A percentile compares a stretch with the other conserved stretches of the same genome.
Conservation (phyloP, 306 rosid species). For the Casuarina glauca region DNA sequence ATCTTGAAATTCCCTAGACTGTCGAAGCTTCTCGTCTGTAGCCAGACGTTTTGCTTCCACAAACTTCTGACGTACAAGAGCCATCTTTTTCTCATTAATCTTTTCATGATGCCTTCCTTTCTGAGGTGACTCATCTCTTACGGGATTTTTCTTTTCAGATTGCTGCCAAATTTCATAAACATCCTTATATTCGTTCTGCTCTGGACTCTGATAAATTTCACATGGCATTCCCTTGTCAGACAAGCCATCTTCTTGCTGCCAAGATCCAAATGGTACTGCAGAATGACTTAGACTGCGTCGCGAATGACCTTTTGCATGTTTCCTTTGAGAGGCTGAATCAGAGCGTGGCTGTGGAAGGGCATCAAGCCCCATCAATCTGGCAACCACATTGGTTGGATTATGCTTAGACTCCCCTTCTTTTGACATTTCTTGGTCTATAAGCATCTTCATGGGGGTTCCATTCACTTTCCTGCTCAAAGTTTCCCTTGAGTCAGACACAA, state of each 20-base stretch:
- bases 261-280: conserved; percentile 45
- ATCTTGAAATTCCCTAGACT: conserved; percentile 73
- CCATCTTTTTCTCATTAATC: conserved; percentile 58
- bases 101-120: conserved; percentile 56
- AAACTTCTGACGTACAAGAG: conserved; percentile 69
- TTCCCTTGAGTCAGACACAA: conserved; percentile 55
- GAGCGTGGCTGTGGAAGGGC: conserved; percentile 54
- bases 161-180: conserved; percentile 74
- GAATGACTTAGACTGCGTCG: conserved; percentile 43
- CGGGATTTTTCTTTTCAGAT: conserved; percentile 49
- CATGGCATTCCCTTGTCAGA: conserved; percentile 48
- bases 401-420: conserved; percentile 60
- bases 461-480: conserved; percentile 52
- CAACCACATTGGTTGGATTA: conserved; percentile 76
- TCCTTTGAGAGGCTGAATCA: conserved; percentile 53
- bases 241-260: conserved; percentile 49
- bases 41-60: conserved; percentile 68
- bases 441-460: conserved; percentile 72
- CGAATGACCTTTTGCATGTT: conserved; percentile 47
- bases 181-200: conserved; percentile 50
- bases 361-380: conserved; percentile 96
- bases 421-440: conserved; percentile 79
- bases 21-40: conserved; percentile 62
- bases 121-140: conserved; percentile 59
- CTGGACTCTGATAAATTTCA: conserved; percentile 49